phyloP scores from a whole-genome alignment of 306 rosid genomes.

The Malus orientalis region DNA sequence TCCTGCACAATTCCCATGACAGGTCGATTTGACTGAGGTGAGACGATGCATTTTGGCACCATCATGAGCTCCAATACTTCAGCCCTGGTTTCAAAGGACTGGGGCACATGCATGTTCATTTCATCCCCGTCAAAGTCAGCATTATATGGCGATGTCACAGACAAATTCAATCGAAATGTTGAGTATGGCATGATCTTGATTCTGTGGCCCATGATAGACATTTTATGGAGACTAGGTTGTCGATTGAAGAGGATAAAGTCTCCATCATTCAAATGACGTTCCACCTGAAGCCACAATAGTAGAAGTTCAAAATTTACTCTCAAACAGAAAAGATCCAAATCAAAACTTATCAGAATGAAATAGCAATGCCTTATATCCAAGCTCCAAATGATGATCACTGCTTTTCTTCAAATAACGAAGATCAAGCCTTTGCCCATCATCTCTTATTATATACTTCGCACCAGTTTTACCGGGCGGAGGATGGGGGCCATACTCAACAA shows the following conservation, averaged over 20 bases:
- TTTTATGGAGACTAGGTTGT: slow-evolving; percentile 99
- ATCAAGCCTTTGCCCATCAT: slow-evolving; percentile 98
- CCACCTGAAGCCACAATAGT: slow-evolving; percentile 61
- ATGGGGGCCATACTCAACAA: slow-evolving; percentile 95
- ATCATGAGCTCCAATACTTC: slow-evolving; percentile 98
- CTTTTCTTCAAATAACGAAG: slow-evolving; percentile 95
- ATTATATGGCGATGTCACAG: slow-evolving; percentile 93
- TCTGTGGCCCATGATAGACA: slow-evolving; percentile 99
- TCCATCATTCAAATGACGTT: slow-evolving; percentile 96
- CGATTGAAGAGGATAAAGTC: slow-evolving; percentile 97
- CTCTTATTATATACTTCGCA: slow-evolving; percentile 95
- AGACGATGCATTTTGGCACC: slow-evolving; percentile 99
- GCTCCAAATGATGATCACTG: slow-evolving; percentile 99
- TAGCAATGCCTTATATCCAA: slow-evolving; percentile 75
- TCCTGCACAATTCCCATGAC: slow-evolving; percentile 99
- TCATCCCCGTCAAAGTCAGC: slow-evolving; percentile 99
- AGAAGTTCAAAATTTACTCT: slow-evolving; percentile 9
- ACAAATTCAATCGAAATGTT: slow-evolving; percentile 83
- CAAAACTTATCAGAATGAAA: slow-evolving; percentile 1
- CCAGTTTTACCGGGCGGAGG: slow-evolving; percentile 99
- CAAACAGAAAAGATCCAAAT: not conserved
- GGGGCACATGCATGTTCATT: slow-evolving; percentile 99
- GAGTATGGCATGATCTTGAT: slow-evolving; percentile 99
- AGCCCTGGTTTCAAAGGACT: slow-evolving; percentile 97
- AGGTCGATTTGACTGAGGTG: slow-evolving; percentile 94